phyloP scores from a whole-genome alignment of 345 rosid species.

The Linum trigynum region DNA sequence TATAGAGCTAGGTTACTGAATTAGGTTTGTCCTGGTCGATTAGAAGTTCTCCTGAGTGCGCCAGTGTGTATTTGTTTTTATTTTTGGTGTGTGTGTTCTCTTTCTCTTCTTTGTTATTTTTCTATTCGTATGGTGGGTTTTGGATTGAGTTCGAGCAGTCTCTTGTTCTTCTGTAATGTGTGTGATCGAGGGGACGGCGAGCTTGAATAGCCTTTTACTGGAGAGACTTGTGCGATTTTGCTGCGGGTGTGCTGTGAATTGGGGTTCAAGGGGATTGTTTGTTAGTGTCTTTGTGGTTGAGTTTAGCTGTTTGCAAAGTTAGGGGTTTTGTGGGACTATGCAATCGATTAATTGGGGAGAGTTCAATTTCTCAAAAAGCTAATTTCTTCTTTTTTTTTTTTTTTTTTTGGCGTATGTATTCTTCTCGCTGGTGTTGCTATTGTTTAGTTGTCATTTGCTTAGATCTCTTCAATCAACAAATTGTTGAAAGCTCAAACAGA shows the following conservation, averaged over 20 bases:
- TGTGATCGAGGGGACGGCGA: slow-evolving; percentile 12
- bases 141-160: slow-evolving; percentile 11
- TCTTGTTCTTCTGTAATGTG: slow-evolving; percentile 11
- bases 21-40: slow-evolving; percentile 16
- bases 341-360: neutral
- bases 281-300: neutral
- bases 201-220: slow-evolving; percentile 10
- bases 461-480: slow-evolving; percentile 31
- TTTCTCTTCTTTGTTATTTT: neutral
- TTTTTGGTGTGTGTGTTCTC: neutral
- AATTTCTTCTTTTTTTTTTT: neutral
- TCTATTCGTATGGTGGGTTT: slow-evolving; percentile 4
- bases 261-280: neutral
- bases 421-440: slow-evolving; percentile 17
- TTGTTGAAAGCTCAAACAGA: slow-evolving; percentile 34
- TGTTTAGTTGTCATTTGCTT: slow-evolving; percentile 20
- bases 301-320: slow-evolving; percentile 8
- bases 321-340: slow-evolving; percentile 20
- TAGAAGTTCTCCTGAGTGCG: slow-evolving; percentile 10
- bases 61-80: slow-evolving; percentile 10
- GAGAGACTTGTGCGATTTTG: neutral
- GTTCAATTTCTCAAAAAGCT: neutral
- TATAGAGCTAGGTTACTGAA: neutral
- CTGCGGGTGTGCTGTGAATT: slow-evolving; percentile 6
- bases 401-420: slow-evolving; percentile 7